phyloP scores from a whole-genome alignment of 441 rosid genomes.

The Francoa sonchifolia region DNA sequence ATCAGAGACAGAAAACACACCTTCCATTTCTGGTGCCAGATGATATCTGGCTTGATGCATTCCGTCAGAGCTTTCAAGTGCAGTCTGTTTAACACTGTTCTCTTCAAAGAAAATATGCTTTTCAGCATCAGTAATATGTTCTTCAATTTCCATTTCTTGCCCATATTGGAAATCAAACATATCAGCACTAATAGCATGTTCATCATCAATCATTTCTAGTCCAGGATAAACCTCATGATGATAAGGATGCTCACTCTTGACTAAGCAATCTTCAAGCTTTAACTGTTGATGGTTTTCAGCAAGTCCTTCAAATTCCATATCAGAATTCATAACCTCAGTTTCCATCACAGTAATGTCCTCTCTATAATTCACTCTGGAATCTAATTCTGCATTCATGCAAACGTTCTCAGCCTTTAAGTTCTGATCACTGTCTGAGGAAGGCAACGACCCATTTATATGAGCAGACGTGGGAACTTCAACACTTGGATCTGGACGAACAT shows the following conservation, averaged over 20 bases:
- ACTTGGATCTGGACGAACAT: constrained; percentile 9
- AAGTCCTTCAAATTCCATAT: constrained; percentile 2
- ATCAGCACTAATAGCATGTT: not conserved
- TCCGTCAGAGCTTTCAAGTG: constrained; percentile 10
- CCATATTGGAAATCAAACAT: not conserved
- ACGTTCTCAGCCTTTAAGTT: not conserved
- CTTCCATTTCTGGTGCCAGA: constrained; percentile 29
- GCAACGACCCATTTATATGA: not conserved
- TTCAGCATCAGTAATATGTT: constrained; percentile 23
- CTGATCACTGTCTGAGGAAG: constrained; percentile 8
- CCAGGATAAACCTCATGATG: constrained; percentile 16
- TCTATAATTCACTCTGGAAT: constrained; percentile 4
- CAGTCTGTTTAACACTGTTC: constrained; percentile 14
- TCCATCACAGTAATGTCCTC: constrained; percentile 1
- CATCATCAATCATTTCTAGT: too few relatives aligned
- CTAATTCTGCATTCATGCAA: constrained; percentile 1
- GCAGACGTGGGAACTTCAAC: not conserved
- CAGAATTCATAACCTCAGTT: constrained; percentile 2
- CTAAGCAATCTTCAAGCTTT: constrained; percentile 11
- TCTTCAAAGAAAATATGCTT: constrained; percentile 30
- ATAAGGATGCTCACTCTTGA: constrained; percentile 12
- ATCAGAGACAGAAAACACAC: constrained; percentile 23
- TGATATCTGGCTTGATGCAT: constrained; percentile 26
- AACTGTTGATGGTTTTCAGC: constrained; percentile 14
- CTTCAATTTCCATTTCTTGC: constrained; percentile 1